Conservation (phyloP, 495 filamentous ascomycete genomes). For the Penicillium subrubescens region DNA sequence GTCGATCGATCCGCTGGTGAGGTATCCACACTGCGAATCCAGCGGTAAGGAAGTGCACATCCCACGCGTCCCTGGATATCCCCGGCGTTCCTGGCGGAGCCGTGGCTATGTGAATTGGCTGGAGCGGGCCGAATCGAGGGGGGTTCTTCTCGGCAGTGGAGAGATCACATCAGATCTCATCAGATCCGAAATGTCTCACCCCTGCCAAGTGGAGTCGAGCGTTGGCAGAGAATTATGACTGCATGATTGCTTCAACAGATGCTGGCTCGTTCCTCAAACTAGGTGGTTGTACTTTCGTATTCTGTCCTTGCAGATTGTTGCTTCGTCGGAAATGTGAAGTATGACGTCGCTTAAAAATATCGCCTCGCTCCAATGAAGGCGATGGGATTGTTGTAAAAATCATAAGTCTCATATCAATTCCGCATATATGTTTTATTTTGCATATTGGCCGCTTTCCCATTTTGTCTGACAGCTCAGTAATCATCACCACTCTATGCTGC, state of each 20-base stretch:
- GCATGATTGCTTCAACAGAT: background rate
- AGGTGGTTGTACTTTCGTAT: background rate
- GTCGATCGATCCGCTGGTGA: background rate
- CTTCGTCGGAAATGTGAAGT: background rate
- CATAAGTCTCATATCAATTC: background rate
- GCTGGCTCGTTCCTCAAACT: background rate
- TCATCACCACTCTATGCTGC: background rate
- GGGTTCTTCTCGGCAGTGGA: conserved; percentile 1
- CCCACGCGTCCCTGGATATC: background rate
- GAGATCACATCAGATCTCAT: conserved; percentile 3
- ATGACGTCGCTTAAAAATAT: background rate
- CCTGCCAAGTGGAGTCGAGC: background rate
- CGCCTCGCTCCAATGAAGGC: background rate
- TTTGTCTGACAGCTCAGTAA: background rate
- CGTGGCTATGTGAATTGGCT: background rate
- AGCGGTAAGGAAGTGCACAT: background rate
- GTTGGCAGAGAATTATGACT: background rate
- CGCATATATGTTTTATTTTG: background rate
- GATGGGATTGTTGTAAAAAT: background rate
- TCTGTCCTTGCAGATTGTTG: background rate
- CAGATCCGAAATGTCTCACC: background rate
- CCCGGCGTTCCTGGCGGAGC: background rate
- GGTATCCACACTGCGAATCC: background rate
- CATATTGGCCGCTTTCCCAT: background rate
- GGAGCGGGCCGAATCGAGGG: conserved; percentile 1